Base-by-base conservation (phyloP, 2,329 filamentous ascomycete species). In the Fusarium burgessii region DNA sequence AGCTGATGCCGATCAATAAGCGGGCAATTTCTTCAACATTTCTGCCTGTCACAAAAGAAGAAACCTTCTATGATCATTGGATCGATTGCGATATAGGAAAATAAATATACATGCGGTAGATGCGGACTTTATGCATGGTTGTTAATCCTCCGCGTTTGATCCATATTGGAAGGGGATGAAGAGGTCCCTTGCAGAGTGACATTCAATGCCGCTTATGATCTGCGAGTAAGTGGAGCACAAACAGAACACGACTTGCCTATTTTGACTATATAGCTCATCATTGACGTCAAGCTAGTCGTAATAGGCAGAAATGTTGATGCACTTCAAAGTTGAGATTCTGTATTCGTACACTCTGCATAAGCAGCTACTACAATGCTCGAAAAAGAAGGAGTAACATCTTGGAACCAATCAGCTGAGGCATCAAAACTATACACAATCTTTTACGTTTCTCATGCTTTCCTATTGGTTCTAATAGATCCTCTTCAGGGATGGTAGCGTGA, bases 231-330 rank as follows among this genome's bases (percentile, higher is more conserved):
- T 67, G 64, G 64, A 67, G 40, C 25, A 40, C 27, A 25, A 56
- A 42, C 7, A 7, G 43, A 12, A 68, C 65, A 66, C 62, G 63
- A 61, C 40, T 61, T 66, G 29, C 57, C 47, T 42, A 12, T 55
- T 67, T 41, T 15, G 25, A 33, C 4, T 15, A 25, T 32, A 17
- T 17, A 25, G 20, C 14, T 36, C 17, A 11, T 17, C 15, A 25
- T 13, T 70, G 66, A 66, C 41, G 55, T 70, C 50, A 67, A 25
- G 18, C n/a, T 8, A 23, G 7, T 18, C 18, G 6, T 20, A 32
- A 29, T 11, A 47, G 45, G 35, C 29, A 46, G n/a, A 52, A 18
- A 3, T 15, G 12, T 6, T 29, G 15, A 18, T 17, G 18, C 9
- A 18, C 29, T 29, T 10, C 2, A 29, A 29, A 29, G 2, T 29